Conservation (phyloP, 371 early-diverging fungal genomes). For the Mucor irregularis region DNA sequence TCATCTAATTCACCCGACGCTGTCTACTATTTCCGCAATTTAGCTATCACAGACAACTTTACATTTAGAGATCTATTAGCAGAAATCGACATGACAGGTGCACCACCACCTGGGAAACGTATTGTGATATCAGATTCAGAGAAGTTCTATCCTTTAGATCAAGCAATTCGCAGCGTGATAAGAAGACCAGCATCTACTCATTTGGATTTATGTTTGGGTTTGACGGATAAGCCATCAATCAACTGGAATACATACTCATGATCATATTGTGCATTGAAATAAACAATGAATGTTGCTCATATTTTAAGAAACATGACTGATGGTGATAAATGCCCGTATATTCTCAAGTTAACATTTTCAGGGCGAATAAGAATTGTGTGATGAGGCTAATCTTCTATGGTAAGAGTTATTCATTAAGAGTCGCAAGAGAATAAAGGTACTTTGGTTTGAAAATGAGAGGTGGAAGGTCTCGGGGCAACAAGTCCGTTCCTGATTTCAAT, state of each 20-base stretch:
- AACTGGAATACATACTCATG: conserved; percentile 28
- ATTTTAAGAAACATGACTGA: too few species aligned
- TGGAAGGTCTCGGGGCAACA: too few species aligned
- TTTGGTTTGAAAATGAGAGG: too few species aligned
- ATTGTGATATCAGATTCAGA: conserved; percentile 30
- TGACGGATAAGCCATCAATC: conserved; percentile 28
- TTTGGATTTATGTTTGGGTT: conserved; percentile 30
- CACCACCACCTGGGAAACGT: conserved; percentile 39
- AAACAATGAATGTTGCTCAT: too few species aligned
- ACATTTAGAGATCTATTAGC: conserved; percentile 33
- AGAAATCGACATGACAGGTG: conserved; percentile 32
- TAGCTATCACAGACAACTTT: conserved; percentile 36
- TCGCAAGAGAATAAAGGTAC: too few species aligned
- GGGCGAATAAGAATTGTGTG: too few species aligned
- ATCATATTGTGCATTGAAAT: too few species aligned
- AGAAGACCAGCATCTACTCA: conserved; percentile 19
- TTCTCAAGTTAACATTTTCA: too few species aligned
- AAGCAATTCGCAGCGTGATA: conserved; percentile 33
- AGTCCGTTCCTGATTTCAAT: too few species aligned
- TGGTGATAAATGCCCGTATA: too few species aligned
- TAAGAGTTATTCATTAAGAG: too few species aligned
- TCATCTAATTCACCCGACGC: neutral
- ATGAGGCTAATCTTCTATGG: too few species aligned
- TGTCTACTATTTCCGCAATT: conserved; percentile 29
- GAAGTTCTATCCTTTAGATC: conserved; percentile 31